phyloP scores from a whole-genome alignment of 176 grass and related monocot species.

The Oryza nivara region DNA sequence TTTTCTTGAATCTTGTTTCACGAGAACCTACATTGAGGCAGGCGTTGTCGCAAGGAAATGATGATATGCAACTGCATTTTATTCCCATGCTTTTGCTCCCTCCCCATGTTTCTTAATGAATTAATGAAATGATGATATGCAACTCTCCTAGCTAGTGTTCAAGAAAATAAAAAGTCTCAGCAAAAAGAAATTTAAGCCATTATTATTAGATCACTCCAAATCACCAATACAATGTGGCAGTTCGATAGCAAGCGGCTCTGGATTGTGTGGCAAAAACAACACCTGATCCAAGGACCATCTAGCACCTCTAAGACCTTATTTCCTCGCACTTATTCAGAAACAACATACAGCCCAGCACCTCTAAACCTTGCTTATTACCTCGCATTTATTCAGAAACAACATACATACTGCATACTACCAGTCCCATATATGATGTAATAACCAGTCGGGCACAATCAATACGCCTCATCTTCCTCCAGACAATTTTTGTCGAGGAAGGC shows the following conservation, averaged over 20 bases:
- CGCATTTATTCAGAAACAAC: conserved; percentile 34
- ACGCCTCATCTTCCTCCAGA: neutral
- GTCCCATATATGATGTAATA: neutral
- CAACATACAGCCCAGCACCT: too few relatives aligned
- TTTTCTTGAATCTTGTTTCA: too few relatives aligned
- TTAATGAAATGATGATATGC: too few relatives aligned
- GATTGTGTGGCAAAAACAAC: conserved; percentile 1
- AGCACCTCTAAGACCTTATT: conserved; percentile 20
- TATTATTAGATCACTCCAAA: neutral
- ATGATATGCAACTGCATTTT: too few relatives aligned
- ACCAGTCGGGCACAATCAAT: too few relatives aligned
- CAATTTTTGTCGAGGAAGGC: neutral
- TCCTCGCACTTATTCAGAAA: neutral
- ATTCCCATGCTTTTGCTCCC: too few relatives aligned
- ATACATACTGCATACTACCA: neutral
- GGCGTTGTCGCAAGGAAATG: too few relatives aligned
- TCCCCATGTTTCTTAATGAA: too few relatives aligned
- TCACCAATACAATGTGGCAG: neutral
- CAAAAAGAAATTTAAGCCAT: neutral
- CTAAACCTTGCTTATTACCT: too few relatives aligned
- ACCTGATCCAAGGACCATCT: neutral
- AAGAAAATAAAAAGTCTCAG: too few relatives aligned
- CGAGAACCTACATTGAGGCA: too few relatives aligned
- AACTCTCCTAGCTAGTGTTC: too few relatives aligned
- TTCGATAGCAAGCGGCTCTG: conserved; percentile 11